Conservation (phyloP, 2,329 filamentous ascomycete genomes). For the Phialemoniopsis sp. region DNA sequence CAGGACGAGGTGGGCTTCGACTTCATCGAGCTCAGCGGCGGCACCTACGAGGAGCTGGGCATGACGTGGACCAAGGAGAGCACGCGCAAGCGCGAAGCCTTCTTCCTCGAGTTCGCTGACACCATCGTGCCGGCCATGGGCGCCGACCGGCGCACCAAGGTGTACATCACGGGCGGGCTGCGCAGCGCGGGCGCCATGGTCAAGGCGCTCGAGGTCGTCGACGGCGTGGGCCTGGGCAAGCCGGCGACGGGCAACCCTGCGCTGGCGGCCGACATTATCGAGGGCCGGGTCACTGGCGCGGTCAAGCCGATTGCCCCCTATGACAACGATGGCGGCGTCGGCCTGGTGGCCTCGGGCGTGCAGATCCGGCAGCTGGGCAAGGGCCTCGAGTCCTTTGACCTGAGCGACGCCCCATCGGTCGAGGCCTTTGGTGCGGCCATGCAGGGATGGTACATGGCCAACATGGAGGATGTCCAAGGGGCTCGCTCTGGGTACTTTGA, state of each 20-base stretch:
- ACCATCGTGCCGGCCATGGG: constrained; percentile 36
- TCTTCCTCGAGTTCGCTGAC: constrained; percentile 59
- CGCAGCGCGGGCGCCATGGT: constrained; percentile 53
- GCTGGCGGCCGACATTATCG: constrained; percentile 21
- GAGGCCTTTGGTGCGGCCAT: background rate
- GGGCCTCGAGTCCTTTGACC: constrained; percentile 3
- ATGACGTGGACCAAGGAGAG: constrained; percentile 48
- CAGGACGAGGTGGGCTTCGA: constrained; percentile 47
- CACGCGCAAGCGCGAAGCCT: constrained; percentile 51
- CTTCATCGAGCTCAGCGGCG: constrained; percentile 57
- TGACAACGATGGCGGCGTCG: background rate
- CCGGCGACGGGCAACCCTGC: constrained; percentile 26
- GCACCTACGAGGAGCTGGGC: constrained; percentile 52
- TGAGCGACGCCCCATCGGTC: background rate
- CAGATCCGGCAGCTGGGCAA: background rate
- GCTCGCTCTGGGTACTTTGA: too few relatives aligned
- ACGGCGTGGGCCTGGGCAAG: constrained; percentile 54
- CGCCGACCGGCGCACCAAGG: constrained; percentile 43
- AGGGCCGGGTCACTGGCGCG: constrained; percentile 10
- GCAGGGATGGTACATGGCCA: too few relatives aligned
- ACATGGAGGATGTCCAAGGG: too few relatives aligned
- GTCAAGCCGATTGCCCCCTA: constrained; percentile 1
- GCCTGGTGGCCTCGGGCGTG: background rate
- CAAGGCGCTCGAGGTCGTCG: constrained; percentile 48
- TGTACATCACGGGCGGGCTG: constrained; percentile 57